phyloP scores from a whole-genome alignment of 2,329 filamentous ascomycete species.

The Colletotrichum incanum region DNA sequence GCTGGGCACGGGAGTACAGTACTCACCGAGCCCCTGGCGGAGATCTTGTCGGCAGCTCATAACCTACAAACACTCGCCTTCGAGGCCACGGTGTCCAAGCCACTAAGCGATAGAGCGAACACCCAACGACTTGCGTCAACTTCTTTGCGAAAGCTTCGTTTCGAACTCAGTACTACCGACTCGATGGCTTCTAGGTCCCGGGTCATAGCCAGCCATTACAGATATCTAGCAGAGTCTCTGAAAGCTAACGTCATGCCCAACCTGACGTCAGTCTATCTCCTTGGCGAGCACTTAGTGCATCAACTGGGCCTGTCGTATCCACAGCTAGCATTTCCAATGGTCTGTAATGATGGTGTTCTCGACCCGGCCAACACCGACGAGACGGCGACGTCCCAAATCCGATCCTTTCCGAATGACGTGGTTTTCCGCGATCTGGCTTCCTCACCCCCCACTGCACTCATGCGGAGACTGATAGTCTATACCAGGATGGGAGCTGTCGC shows the following conservation, averaged over 20 bases:
- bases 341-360: background rate
- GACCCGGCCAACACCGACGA: background rate
- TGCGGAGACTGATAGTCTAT: background rate
- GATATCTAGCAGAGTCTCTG: slow-evolving; percentile 87
- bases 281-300: slow-evolving; percentile 86
- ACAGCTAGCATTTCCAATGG: background rate
- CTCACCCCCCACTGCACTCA: background rate
- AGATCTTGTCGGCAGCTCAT: slow-evolving; percentile 72
- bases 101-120: slow-evolving; percentile 63
- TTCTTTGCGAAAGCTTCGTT: slow-evolving; percentile 82
- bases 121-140: slow-evolving; percentile 76
- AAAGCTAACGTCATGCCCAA: slow-evolving; percentile 81
- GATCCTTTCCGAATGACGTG: background rate
- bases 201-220: slow-evolving; percentile 80
- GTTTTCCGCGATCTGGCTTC: background rate
- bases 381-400: background rate
- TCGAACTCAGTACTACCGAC: slow-evolving; percentile 80
- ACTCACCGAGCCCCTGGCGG: slow-evolving; percentile 71
- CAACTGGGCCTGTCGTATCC: slow-evolving; percentile 64
- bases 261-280: slow-evolving; percentile 85
- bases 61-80: slow-evolving; percentile 71
- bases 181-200: slow-evolving; percentile 70
- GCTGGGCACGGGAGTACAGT: slow-evolving; percentile 80
- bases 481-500: background rate
- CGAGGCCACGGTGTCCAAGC: slow-evolving; percentile 63